Evolutionary conservation across 75 land plant species (phyloP), one percentile per base, ranked within the genome.

Genomic region (Chamaecyparis obtusa): DNA sequence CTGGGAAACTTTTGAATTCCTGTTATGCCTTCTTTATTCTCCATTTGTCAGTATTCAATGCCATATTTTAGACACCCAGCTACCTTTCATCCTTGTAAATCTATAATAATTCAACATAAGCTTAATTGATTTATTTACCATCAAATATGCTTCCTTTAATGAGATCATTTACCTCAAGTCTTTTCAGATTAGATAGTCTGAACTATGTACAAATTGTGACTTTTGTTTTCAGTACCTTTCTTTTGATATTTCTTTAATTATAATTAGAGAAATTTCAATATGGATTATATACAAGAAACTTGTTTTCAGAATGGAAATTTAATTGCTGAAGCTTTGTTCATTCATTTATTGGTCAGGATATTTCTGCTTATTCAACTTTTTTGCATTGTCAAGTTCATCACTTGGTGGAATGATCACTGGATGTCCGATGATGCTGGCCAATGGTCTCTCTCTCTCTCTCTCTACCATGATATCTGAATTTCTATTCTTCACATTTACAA

Each of bases 361-460:
- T 97, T 97, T 84, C 93, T 97, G 5, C 64, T 96, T 19, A 93
- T 97, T 84, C 99, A 97, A 86, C 93, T 97, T 41, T 86, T 96
- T 27, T 95, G 99, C 86, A 87, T 97, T n/a, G 91, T 96, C 85
- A 94, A 94, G 69, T 97, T 97, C 90, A 91, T 98, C 11, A 92
- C 90, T 80, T 93, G 97, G 94, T 90, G 96, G 89, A 96, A 96
- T 89, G 95, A 98, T 85, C 91, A 87, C 75, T 93, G 96, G 90
- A 85, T 83, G n/a, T 93, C 97, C 24, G 93, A 93, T 49, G 85
- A 92, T 87, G 90, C 88, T 76, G 86, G 92, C 46, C 90, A 89
- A 74, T 93, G 99, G 97, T 94, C 43, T 77, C 41, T 37, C 64
- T 57, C 64, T 55, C 3, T 17, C 57, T 57, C 6, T 57, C 64